Evolutionary conservation across 352 stramenopile species (phyloP).

Genomic region (Pythium guiyangense): DNA sequence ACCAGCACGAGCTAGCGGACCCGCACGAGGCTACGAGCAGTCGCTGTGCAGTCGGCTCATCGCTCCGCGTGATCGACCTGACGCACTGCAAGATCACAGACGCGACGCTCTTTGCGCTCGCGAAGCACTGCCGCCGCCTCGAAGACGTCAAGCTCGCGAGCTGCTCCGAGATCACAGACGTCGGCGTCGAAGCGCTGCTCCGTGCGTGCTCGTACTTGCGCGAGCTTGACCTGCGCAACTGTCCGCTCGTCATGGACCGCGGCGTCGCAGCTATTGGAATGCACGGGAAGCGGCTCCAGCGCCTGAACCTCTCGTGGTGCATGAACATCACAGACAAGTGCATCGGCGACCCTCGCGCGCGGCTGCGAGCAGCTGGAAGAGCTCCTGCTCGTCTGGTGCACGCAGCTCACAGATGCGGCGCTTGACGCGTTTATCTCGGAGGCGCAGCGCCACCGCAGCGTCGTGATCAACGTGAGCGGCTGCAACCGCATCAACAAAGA

Average conservation of each 20-base stretch:
- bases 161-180: slow-evolving; percentile 77
- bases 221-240: slow-evolving; percentile 74
- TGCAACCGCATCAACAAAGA: slow-evolving; percentile 55
- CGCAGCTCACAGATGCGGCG: slow-evolving; percentile 69
- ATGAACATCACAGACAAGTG: slow-evolving; percentile 89
- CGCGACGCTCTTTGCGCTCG: slow-evolving; percentile 51
- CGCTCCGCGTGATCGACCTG: slow-evolving; percentile 56
- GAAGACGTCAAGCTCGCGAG: slow-evolving; percentile 71
- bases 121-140: slow-evolving; percentile 54
- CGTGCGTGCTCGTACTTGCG: slow-evolving; percentile 45
- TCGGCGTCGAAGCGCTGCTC: slow-evolving; percentile 62
- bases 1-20: no score
- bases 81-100: slow-evolving; percentile 77
- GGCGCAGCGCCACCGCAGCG: not conserved
- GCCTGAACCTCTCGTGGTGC: slow-evolving; percentile 81
- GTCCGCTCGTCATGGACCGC: slow-evolving; percentile 71
- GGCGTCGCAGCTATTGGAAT: slow-evolving; percentile 48
- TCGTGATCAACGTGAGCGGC: slow-evolving; percentile 58
- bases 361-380: slow-evolving; percentile 58
- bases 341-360: slow-evolving; percentile 54
- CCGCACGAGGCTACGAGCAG: slow-evolving; percentile 29
- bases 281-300: slow-evolving; percentile 52
- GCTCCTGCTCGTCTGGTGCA: slow-evolving; percentile 78
- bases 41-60: slow-evolving; percentile 40
- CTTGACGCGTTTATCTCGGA: slow-evolving; percentile 45